phyloP scores from a whole-genome alignment of 768 basidiomycete genomes.

The Suillus placidus region DNA sequence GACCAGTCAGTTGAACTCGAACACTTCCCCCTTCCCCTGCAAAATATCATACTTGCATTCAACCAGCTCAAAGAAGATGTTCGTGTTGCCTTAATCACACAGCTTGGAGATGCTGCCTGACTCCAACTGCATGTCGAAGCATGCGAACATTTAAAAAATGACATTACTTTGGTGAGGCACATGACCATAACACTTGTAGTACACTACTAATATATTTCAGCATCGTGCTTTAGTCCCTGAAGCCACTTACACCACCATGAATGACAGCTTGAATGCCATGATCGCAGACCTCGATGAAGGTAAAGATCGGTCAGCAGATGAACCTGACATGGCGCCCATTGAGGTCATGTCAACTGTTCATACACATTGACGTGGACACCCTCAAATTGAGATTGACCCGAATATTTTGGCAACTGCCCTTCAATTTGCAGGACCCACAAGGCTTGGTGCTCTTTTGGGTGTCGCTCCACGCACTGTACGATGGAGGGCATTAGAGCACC shows the following conservation, averaged over 20 bases:
- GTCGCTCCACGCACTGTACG: neutral
- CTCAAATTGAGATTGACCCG: neutral
- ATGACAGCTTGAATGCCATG: neutral
- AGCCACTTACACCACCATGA: neutral
- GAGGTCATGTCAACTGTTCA: neutral
- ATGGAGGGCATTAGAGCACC: neutral
- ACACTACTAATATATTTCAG: neutral
- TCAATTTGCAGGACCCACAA: neutral
- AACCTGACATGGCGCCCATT: neutral
- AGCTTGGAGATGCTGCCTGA: neutral
- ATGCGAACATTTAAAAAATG: neutral
- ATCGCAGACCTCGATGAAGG: neutral
- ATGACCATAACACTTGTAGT: neutral
- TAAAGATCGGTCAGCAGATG: neutral
- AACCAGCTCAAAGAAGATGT: neutral
- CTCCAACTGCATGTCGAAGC: conserved; percentile 1
- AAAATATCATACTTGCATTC: neutral
- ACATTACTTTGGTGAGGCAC: neutral
- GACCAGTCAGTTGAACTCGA: neutral
- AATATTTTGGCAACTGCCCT: neutral
- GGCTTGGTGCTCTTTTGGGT: neutral
- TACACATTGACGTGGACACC: neutral
- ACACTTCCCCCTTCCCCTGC: neutral
- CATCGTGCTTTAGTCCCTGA: neutral
- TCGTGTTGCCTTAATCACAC: neutral